These are phyloP conservation scores for Coniochaeta ligniaria DNA, from an alignment of 2,329 filamentous ascomycete genomes.

Conservation along the genomic window DNA sequence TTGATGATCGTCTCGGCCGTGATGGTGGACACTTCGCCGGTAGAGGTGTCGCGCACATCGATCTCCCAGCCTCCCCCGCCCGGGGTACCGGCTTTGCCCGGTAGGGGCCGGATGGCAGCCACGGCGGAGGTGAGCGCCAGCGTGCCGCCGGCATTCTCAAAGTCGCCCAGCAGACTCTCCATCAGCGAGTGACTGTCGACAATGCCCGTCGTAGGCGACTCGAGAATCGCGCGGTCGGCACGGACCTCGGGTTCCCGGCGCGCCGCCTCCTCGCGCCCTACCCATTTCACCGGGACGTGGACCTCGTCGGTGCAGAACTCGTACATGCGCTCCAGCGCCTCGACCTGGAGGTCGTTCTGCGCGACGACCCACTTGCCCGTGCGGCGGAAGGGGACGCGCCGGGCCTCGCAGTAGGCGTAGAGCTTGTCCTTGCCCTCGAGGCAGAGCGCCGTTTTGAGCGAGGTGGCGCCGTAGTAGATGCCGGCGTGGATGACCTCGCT, in stretches of 20 bases:
- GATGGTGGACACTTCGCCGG: constrained; percentile 48
- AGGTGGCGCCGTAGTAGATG: constrained; percentile 73
- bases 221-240: constrained; percentile 67
- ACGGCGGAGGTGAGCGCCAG: constrained; percentile 65
- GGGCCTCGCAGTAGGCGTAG: constrained; percentile 66
- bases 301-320: constrained; percentile 29
- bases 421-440: constrained; percentile 68
- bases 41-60: constrained; percentile 36
- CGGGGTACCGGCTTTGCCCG: constrained; percentile 19
- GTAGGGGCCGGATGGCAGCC: constrained; percentile 44
- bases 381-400: constrained; percentile 63
- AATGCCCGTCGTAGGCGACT: constrained; percentile 81
- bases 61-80: constrained; percentile 65
- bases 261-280: constrained; percentile 54
- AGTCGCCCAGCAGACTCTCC: constrained; percentile 67
- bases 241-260: constrained; percentile 67
- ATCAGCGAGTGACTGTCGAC: constrained; percentile 83
- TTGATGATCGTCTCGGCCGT: constrained; percentile 77
- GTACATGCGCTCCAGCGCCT: constrained; percentile 48
- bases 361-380: constrained; percentile 95
- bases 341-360: constrained; percentile 65
- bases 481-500: constrained; percentile 96
- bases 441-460: constrained; percentile 80
- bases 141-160: constrained; percentile 71
- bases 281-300: constrained; percentile 65